A percentile compares a stretch with the other conserved stretches of the same genome.
Conservation (phyloP, 2,329 filamentous ascomycete species). For the Diaporthe helianthi region DNA sequence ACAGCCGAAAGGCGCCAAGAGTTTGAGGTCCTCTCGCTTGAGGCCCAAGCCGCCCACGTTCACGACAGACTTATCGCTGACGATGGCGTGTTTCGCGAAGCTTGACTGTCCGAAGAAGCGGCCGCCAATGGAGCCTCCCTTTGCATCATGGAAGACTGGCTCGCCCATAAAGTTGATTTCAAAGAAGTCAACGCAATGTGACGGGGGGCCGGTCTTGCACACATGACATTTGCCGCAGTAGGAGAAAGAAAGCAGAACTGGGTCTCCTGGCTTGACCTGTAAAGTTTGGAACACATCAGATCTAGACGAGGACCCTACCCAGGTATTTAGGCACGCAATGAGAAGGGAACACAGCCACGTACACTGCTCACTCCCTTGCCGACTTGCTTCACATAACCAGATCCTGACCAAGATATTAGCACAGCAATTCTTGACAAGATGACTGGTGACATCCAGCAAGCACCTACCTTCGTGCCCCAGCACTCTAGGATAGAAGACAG, state of each 20-base stretch:
- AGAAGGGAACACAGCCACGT: background rate
- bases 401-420: constrained; percentile 37
- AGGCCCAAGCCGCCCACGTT: constrained; percentile 36
- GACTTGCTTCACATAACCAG: constrained; percentile 56
- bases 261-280: constrained; percentile 49
- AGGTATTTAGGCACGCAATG: too few species aligned
- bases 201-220: constrained; percentile 53
- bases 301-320: too few species aligned
- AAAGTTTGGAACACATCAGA: background rate
- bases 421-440: background rate
- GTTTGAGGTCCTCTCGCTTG: constrained; percentile 37
- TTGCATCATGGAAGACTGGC: constrained; percentile 51
- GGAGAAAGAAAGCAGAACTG: constrained; percentile 56
- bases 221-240: constrained; percentile 54
- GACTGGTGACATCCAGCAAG: too few species aligned
- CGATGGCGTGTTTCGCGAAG: constrained; percentile 43
- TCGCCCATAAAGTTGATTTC: constrained; percentile 59
- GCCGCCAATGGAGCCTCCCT: constrained; percentile 42
- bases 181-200: constrained; percentile 57
- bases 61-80: constrained; percentile 42
- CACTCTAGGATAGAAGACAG: constrained; percentile 41
- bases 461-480: constrained; percentile 59
- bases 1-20: constrained; percentile 43
- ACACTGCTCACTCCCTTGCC: constrained; percentile 49
- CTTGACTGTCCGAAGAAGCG: constrained; percentile 48